A percentile compares a stretch with the other conserved stretches of the same genome.
Evolutionary conservation across 1,284 basidiomycete genomes (phyloP).

Genomic region (Leccinum subfulvum): DNA sequence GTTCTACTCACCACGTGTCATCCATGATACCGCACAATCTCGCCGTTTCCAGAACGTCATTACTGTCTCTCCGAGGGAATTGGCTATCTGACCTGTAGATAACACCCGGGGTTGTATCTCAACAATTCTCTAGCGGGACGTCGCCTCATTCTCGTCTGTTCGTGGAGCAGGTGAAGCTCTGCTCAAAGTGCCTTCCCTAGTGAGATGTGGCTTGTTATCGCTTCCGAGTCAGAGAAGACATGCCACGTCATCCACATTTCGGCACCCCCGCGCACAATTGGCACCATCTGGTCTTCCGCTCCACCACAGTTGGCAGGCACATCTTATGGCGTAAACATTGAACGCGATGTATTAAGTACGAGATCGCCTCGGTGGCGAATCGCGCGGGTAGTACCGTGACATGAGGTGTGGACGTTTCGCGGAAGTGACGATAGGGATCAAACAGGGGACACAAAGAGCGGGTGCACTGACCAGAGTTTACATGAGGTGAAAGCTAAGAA

Average conservation of each 20-base stretch:
- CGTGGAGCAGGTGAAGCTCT: neutral
- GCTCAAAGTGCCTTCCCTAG: neutral
- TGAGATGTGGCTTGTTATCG: neutral
- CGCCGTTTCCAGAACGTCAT: neutral
- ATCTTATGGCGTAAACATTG: neutral
- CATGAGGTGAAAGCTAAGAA: no score
- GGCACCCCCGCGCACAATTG: neutral
- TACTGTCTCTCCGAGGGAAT: neutral
- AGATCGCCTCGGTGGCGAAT: neutral
- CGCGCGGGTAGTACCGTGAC: neutral
- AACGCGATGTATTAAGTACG: neutral
- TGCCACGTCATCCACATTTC: neutral
- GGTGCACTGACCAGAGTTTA: no score
- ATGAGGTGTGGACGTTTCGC: neutral
- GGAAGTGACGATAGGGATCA: no score
- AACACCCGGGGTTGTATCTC: neutral
- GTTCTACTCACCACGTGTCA: neutral
- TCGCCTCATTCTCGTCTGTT: neutral
- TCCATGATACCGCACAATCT: neutral
- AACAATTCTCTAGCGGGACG: neutral
- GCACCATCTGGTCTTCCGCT: neutral
- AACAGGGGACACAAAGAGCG: no score
- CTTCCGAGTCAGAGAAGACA: neutral
- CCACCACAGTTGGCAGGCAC: neutral
- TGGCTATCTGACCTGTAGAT: neutral